Conservation (phyloP, 257 asterid genomes). For the Solanum pinnatisectum region DNA sequence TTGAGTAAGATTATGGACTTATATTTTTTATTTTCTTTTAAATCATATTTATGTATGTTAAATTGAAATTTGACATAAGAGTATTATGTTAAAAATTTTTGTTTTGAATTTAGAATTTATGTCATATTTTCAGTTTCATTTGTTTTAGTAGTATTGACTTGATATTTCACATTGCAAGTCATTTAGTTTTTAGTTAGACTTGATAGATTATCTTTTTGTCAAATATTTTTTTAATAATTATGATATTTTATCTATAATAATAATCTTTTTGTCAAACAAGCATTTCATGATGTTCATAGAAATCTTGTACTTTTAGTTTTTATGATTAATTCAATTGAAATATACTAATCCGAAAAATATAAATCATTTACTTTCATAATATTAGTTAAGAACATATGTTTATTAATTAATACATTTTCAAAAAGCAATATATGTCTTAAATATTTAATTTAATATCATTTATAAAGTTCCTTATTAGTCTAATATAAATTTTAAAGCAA, state of each 20-base stretch:
- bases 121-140: background rate
- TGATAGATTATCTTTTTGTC: no score
- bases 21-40: no score
- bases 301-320: background rate
- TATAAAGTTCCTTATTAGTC: background rate
- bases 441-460: no score
- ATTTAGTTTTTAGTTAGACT: background rate
- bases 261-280: background rate
- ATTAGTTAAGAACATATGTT: no score
- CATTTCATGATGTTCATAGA: background rate
- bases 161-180: background rate
- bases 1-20: background rate
- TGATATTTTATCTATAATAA: no score
- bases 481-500: no score
- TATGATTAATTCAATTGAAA: background rate
- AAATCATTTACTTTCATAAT: no score
- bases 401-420: no score
- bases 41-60: background rate
- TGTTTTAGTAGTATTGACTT: background rate
- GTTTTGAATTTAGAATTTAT: no score
- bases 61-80: background rate
- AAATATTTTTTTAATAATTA: no score
- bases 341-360: no score
- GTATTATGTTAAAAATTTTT: background rate
- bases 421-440: background rate